phyloP scores from a whole-genome alignment of 768 basidiomycete genomes.

The Coprinopsis sp. region DNA sequence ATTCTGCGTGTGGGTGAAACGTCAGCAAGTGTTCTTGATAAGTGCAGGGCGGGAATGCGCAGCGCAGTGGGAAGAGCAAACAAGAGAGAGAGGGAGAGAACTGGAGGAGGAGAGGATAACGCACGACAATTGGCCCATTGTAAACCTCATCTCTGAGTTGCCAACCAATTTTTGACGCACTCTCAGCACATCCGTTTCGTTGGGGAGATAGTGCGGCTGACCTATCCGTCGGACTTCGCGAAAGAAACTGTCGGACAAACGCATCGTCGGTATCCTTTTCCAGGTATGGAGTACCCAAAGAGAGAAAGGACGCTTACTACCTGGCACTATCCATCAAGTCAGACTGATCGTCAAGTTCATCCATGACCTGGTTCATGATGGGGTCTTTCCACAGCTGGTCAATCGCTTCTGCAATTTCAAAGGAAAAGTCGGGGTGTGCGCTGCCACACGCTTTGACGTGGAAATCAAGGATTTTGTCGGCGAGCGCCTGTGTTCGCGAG shows the following conservation, averaged over 20 bases:
- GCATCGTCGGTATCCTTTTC: background rate
- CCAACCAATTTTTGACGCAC: constrained; percentile 86
- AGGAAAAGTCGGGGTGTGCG: constrained; percentile 40
- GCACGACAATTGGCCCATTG: constrained; percentile 60
- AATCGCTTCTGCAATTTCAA: constrained; percentile 68
- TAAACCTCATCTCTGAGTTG: constrained; percentile 86
- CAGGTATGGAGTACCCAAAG: background rate
- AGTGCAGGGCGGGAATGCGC: too few relatives aligned
- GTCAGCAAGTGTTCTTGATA: constrained; percentile 3
- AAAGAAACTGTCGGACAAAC: constrained; percentile 66
- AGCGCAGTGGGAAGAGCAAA: background rate
- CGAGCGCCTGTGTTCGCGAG: constrained; percentile 25
- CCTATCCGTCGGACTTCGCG: constrained; percentile 81
- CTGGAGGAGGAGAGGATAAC: constrained; percentile 22
- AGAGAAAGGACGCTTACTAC: too few relatives aligned
- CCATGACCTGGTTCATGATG: constrained; percentile 49
- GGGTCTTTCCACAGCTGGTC: constrained; percentile 68
- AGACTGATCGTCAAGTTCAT: constrained; percentile 65
- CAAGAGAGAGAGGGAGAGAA: too few relatives aligned
- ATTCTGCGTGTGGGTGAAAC: constrained; percentile 29
- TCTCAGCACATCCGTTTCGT: constrained; percentile 79
- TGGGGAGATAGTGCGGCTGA: constrained; percentile 73
- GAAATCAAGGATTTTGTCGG: constrained; percentile 62
- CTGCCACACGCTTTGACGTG: constrained; percentile 40
- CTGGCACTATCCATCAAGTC: constrained; percentile 93